phyloP scores from a whole-genome alignment of 148 eudicot species.

The Silene latifolia region DNA sequence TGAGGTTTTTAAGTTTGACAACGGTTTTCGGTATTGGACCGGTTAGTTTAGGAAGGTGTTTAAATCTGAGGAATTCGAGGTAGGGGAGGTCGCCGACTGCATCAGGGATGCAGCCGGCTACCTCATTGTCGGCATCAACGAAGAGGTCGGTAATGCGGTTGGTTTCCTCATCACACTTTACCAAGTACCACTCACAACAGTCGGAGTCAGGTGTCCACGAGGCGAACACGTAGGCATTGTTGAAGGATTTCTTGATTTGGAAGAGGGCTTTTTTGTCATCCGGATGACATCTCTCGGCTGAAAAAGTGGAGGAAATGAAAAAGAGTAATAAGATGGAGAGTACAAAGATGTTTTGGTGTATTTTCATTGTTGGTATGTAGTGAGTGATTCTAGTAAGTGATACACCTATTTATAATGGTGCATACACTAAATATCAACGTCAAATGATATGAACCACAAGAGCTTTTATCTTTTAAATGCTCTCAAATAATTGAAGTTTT shows the following conservation, averaged over 20 bases:
- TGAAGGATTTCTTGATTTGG: constrained; percentile 23
- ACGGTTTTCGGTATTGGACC: constrained; percentile 25
- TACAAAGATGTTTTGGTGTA: not conserved
- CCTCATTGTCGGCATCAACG: constrained; percentile 5
- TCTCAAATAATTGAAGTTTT: no score
- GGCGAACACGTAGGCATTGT: constrained; percentile 21
- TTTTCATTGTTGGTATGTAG: not conserved
- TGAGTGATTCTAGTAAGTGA: no score
- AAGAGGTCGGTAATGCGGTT: constrained; percentile 26
- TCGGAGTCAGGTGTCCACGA: constrained; percentile 32
- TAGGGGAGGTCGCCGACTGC: constrained; percentile 39
- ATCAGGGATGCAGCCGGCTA: constrained; percentile 33
- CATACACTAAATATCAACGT: no score
- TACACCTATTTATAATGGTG: no score
- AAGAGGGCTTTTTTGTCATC: constrained; percentile 36
- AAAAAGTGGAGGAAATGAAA: not conserved
- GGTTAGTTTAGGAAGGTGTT: constrained; percentile 28
- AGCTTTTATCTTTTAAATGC: no score
- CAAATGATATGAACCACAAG: no score
- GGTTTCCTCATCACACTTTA: constrained; percentile 26
- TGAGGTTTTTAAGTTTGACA: constrained; percentile 32
- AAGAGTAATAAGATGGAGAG: constrained; percentile 8
- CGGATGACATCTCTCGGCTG: constrained; percentile 33
- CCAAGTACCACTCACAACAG: constrained; percentile 41
- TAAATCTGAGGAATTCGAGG: constrained; percentile 24